Evolutionary conservation across 2,329 filamentous ascomycete genomes (phyloP).

Genomic region (Magnaporthiopsis incrustans): DNA sequence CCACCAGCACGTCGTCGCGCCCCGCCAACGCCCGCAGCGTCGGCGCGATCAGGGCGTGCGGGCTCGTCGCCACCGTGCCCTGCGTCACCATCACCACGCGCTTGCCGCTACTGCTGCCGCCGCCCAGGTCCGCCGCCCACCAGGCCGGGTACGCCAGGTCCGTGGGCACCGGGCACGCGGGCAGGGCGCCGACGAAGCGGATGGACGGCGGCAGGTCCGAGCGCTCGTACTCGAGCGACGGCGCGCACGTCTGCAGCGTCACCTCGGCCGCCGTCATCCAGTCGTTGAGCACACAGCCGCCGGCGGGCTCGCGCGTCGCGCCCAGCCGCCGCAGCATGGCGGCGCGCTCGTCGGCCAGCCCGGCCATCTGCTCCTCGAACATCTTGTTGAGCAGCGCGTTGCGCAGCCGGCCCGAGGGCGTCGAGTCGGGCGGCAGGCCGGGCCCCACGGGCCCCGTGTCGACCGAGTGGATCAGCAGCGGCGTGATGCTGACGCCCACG

Average conservation of each 20-base stretch:
- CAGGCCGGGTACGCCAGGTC: conserved; percentile 30
- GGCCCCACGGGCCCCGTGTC: conserved; percentile 10
- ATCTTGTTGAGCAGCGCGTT: conserved; percentile 9
- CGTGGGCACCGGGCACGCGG: conserved; percentile 21
- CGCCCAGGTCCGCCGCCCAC: conserved; percentile 31
- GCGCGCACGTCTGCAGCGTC: conserved; percentile 28
- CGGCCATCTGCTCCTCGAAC: neutral
- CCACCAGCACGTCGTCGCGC: conserved; percentile 28
- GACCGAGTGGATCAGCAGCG: neutral
- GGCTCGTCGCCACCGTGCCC: conserved; percentile 34
- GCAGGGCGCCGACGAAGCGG: conserved; percentile 34
- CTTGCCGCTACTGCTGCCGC: conserved; percentile 17
- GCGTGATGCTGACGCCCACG: conserved; percentile 8
- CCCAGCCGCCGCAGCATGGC: conserved; percentile 1
- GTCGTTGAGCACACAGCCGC: neutral
- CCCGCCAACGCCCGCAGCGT: conserved; percentile 32
- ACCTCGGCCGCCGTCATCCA: conserved; percentile 20
- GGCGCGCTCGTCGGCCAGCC: neutral
- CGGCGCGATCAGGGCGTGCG: conserved; percentile 34
- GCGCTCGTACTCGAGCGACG: conserved; percentile 30
- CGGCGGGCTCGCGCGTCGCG: neutral
- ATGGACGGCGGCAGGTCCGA: conserved; percentile 29
- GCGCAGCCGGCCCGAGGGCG: conserved; percentile 8
- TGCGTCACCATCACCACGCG: conserved; percentile 38
- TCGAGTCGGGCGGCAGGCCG: conserved; percentile 9